These are phyloP conservation scores for Solanum verrucosum DNA, from an alignment of 257 asterid species.

Conservation along the genomic window DNA sequence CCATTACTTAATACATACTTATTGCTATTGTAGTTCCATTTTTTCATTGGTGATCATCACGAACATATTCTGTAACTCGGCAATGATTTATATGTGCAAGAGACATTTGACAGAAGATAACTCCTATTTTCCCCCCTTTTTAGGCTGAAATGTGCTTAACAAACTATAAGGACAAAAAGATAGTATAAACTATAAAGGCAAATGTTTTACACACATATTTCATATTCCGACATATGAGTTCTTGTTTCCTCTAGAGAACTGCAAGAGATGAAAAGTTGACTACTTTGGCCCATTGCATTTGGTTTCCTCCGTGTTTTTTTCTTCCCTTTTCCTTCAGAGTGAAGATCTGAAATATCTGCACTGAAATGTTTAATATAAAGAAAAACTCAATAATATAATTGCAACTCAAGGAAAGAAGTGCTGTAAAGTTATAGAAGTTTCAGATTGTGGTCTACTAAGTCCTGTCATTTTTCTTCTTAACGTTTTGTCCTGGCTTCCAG, in stretches of 20 bases:
- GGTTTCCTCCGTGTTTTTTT: background rate
- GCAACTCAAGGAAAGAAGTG: background rate
- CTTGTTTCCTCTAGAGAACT: background rate
- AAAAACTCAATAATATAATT: background rate
- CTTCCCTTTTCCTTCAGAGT: background rate
- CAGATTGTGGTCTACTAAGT: background rate
- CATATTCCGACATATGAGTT: background rate
- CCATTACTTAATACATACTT: background rate
- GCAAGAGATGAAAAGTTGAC: background rate
- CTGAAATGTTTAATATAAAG: background rate
- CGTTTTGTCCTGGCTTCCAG: conserved; percentile 20
- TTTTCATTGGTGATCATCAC: background rate
- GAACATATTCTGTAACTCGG: background rate
- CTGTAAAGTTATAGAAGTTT: background rate
- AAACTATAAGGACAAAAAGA: background rate
- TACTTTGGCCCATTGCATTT: background rate
- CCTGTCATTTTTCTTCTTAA: background rate
- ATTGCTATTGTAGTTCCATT: background rate
- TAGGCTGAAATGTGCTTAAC: background rate
- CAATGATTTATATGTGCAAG: background rate
- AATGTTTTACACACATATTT: background rate
- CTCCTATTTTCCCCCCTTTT: background rate
- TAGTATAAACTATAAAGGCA: background rate
- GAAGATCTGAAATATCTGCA: background rate
- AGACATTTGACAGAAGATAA: background rate